Evolutionary conservation across 108 stramenopile genomes (phyloP).

Genomic region (Fistulifera pelliculosa): DNA sequence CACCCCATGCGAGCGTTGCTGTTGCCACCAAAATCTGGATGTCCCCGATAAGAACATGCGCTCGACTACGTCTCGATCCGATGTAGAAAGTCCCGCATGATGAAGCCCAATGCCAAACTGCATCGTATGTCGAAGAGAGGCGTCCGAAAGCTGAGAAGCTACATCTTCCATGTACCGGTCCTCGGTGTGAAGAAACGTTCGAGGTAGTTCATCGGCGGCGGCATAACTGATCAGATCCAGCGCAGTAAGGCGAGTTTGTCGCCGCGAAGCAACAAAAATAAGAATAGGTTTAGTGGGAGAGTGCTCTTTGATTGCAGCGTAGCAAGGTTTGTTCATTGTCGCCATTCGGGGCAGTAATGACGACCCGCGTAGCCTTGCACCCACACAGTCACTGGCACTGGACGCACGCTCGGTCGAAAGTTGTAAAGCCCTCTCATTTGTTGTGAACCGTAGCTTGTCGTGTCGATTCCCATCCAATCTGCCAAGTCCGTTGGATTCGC

Average conservation of each 20-base stretch:
- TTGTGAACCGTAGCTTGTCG: conserved; percentile 21
- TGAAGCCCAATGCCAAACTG: conserved; percentile 97
- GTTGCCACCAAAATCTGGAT: conserved; percentile 94
- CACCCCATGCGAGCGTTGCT: conserved; percentile 91
- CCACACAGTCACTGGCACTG: conserved; percentile 90
- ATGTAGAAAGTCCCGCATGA: conserved; percentile 81
- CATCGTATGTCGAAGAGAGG: conserved; percentile 89
- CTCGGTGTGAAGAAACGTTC: conserved; percentile 60
- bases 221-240: conserved; percentile 85
- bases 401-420: conserved; percentile 92
- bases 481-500: conserved; percentile 95
- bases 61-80: conserved; percentile 85
- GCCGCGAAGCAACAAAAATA: conserved; percentile 88
- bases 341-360: conserved; percentile 96
- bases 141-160: conserved; percentile 63
- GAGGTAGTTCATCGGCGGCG: conserved; percentile 72
- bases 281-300: conserved; percentile 87
- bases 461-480: conserved; percentile 94
- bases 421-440: conserved; percentile 80
- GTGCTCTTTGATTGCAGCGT: conserved; percentile 91
- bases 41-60: conserved; percentile 79
- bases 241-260: conserved; percentile 97
- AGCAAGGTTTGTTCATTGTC: conserved; percentile 99
- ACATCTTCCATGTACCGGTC: conserved; percentile 69
- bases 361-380: conserved; percentile 95